Evolutionary conservation across 352 stramenopile species (phyloP).

Genomic region (Phytophthora boehmeriae): DNA sequence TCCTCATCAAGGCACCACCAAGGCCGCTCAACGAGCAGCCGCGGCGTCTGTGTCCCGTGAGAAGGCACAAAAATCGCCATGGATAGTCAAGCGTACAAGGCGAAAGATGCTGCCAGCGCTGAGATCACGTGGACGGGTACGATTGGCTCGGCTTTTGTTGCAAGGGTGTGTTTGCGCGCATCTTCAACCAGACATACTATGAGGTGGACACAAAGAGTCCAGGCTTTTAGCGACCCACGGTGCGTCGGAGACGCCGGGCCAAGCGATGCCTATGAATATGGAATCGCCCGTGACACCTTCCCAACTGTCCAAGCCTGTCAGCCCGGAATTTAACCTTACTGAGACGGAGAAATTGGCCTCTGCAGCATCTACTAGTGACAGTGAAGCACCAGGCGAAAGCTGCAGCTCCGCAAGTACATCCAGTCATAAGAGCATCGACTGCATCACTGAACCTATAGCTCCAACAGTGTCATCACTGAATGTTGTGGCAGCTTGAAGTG

Average conservation of each 20-base stretch:
- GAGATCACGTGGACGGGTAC: constrained; percentile 61
- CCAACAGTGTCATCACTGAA: constrained; percentile 18
- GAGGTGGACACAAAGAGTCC: constrained; percentile 81
- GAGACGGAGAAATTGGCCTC: constrained; percentile 43
- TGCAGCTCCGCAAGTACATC: constrained; percentile 38
- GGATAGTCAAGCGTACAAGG: constrained; percentile 61
- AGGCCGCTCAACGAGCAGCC: constrained; percentile 43
- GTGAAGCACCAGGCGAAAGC: constrained; percentile 40
- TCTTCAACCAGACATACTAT: constrained; percentile 79
- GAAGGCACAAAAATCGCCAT: constrained; percentile 60
- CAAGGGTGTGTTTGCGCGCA: constrained; percentile 56
- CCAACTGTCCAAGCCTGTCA: constrained; percentile 43
- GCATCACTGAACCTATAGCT: constrained; percentile 5
- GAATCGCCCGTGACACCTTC: constrained; percentile 61
- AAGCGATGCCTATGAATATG: constrained; percentile 56
- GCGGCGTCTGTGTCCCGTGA: constrained; percentile 54
- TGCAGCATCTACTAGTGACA: constrained; percentile 48
- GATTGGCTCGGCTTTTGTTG: constrained; percentile 76
- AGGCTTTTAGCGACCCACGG: constrained; percentile 57
- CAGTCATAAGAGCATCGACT: constrained; percentile 31
- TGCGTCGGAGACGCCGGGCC: constrained; percentile 67
- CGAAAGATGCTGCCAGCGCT: constrained; percentile 57
- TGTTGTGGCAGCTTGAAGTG: constrained; percentile 26
- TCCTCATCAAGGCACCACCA: constrained; percentile 74
- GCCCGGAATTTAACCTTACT: constrained; percentile 34